Evolutionary conservation across 495 filamentous ascomycete genomes (phyloP), one percentile per base, ranked within the genome.

Genomic region (Aspergillus taichungensis): DNA sequence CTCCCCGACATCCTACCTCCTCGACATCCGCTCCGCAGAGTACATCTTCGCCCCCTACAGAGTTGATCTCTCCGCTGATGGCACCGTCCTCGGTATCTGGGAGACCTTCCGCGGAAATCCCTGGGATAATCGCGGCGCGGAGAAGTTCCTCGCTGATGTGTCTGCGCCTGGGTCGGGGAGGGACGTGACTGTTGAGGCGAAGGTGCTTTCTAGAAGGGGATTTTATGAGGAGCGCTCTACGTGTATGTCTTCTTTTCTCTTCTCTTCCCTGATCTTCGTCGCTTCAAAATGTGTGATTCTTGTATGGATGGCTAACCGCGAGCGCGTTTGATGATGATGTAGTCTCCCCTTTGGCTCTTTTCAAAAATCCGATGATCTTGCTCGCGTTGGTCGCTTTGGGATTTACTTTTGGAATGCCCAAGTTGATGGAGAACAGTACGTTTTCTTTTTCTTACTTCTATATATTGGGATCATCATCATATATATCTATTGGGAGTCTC

Each of bases 281-380:
- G 33, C 34, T 34, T 37, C 9, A n/a, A 35, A 13, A 32, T 29
- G 34, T 14, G 9, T 27, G 2, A 13, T 6, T 11, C 13, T 33
- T 14, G 27, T 42, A 28, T 12, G 0, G 8, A 11, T 8, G 29
- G 37, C 12, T 35, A 3, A 34, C 10, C 18, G 8, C 24, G 10
- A 7, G 28, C 45, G 4, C 24, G 28, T 30, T 30, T 42, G 31
- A 34, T 54, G 33, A 45, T 30, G 27, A 49, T 51, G 31, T 39
- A 75, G 69, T 76, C 53, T 76, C 74, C 9, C 75, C 80, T 6
- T 50, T 95, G 43, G 73, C 76, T 49, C 78, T 97, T 34, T 72
- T 97, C 53, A 86, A 87, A 65, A 95, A 84, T 56, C 92, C 92
- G 3, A 97, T 97, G 86, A 94, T 98, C 45, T 67, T 98, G 36